Conservation (phyloP, 1,284 basidiomycete species). For the Papiliotrema fonsecae region DNA sequence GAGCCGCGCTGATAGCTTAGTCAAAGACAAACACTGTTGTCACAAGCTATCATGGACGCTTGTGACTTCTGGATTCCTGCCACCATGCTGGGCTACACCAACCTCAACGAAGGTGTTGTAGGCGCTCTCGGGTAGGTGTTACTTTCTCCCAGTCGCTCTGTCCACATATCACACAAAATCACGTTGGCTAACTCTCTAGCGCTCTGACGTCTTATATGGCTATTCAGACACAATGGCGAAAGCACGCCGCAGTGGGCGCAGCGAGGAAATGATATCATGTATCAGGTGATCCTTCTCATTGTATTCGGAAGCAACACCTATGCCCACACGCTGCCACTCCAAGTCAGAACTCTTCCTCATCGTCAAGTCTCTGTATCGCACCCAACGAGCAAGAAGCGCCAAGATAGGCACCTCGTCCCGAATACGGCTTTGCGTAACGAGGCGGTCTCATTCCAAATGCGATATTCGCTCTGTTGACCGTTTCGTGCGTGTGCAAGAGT, state of each 20-base stretch:
- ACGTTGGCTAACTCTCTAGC: conserved; percentile 30
- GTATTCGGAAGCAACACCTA: not conserved
- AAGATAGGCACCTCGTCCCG: too few species aligned
- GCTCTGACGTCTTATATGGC: conserved; percentile 51
- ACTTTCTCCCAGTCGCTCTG: not conserved
- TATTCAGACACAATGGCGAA: conserved; percentile 46
- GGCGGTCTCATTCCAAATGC: too few species aligned
- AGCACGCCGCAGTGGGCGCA: conserved; percentile 35
- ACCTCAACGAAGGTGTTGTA: conserved; percentile 78
- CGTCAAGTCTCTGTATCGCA: not conserved
- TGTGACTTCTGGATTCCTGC: conserved; percentile 75
- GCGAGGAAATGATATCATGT: conserved; percentile 16
- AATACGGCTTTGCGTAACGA: too few species aligned
- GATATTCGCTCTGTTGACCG: too few species aligned
- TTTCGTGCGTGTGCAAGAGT: too few species aligned
- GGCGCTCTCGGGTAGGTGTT: conserved; percentile 72
- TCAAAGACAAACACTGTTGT: conserved; percentile 42
- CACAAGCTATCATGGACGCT: conserved; percentile 45
- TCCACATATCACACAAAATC: too few species aligned
- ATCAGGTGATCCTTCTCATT: not conserved
- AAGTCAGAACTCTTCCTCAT: too few species aligned
- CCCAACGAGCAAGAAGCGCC: too few species aligned
- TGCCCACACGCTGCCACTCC: not conserved
- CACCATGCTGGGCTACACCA: conserved; percentile 69
- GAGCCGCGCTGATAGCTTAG: conserved; percentile 12